Percentiles rank a stretch among this genome's conserved stretches.
These are phyloP conservation scores for Xylaria sp. DNA, from an alignment of 2,329 filamentous ascomycete species.

Conservation along the genomic window DNA sequence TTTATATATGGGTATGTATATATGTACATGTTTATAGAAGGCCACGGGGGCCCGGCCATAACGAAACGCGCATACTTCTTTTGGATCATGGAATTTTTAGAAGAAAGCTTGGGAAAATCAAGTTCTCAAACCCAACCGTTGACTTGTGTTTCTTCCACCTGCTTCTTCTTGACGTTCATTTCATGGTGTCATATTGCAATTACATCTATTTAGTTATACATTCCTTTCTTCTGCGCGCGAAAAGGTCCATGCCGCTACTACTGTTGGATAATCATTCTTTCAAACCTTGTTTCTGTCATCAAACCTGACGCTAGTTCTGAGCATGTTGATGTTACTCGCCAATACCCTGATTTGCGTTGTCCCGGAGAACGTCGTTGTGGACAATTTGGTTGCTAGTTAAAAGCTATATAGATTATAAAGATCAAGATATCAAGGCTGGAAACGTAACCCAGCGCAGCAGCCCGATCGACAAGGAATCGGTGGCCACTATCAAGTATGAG, in stretches of 20 bases:
- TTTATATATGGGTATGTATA: slow-evolving; percentile 23
- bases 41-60: slow-evolving; percentile 9
- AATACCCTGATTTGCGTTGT: too few relatives aligned
- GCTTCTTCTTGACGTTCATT: slow-evolving; percentile 29
- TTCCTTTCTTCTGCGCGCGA: slow-evolving; percentile 25
- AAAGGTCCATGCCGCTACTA: neutral
- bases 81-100: slow-evolving; percentile 28
- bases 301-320: neutral
- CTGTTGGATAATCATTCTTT: neutral
- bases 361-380: neutral
- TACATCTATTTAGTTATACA: slow-evolving; percentile 35
- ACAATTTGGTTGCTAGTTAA: too few relatives aligned
- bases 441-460: too few relatives aligned
- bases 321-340: neutral
- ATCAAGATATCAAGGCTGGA: too few relatives aligned
- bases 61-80: slow-evolving; percentile 24
- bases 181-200: slow-evolving; percentile 28
- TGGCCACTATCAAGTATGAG: too few relatives aligned
- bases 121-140: slow-evolving; percentile 26
- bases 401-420: too few relatives aligned
- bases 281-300: neutral
- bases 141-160: slow-evolving; percentile 12
- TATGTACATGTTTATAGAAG: slow-evolving; percentile 26
- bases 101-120: slow-evolving; percentile 23
- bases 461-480: too few relatives aligned